Percentiles rank a stretch among this genome's conserved stretches.
Conservation (phyloP, 805 yeast species). For the Ogataea salicorniae region DNA sequence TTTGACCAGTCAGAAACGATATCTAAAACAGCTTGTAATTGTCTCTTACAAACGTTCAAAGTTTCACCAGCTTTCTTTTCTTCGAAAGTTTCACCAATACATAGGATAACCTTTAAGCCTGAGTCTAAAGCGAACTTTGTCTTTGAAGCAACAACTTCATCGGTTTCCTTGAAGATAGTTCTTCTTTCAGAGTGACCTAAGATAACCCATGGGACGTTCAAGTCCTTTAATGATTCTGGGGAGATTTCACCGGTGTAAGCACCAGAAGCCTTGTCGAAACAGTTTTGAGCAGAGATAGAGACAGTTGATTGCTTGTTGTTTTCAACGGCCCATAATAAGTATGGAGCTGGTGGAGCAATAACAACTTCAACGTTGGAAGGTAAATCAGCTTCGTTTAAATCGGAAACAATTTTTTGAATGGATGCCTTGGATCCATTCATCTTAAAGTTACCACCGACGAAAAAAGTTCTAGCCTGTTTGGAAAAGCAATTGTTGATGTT, state of each 20-base stretch:
- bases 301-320: constrained; percentile 68
- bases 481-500: constrained; percentile 7
- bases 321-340: constrained; percentile 71
- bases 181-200: constrained; percentile 99
- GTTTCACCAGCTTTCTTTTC: constrained; percentile 90
- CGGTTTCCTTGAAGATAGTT: constrained; percentile 83
- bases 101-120: constrained; percentile 87
- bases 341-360: constrained; percentile 93
- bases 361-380: constrained; percentile 86
- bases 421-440: constrained; percentile 93
- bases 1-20: constrained; percentile 81
- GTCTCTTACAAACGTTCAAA: constrained; percentile 80
- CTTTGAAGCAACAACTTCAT: constrained; percentile 89
- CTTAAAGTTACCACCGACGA: constrained; percentile 99
- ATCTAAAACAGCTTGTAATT: constrained; percentile 82
- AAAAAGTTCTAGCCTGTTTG: constrained; percentile 45
- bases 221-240: constrained; percentile 81
- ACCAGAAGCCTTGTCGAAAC: constrained; percentile 83
- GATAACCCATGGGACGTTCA: constrained; percentile 91
- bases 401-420: constrained; percentile 75
- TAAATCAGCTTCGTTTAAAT: constrained; percentile 73
- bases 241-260: constrained; percentile 98
- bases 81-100: constrained; percentile 96
- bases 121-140: constrained; percentile 87
- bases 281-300: constrained; percentile 85